These are phyloP conservation scores for Sclerotinia glacialis DNA, from an alignment of 2,329 filamentous ascomycete species.

Conservation along the genomic window DNA sequence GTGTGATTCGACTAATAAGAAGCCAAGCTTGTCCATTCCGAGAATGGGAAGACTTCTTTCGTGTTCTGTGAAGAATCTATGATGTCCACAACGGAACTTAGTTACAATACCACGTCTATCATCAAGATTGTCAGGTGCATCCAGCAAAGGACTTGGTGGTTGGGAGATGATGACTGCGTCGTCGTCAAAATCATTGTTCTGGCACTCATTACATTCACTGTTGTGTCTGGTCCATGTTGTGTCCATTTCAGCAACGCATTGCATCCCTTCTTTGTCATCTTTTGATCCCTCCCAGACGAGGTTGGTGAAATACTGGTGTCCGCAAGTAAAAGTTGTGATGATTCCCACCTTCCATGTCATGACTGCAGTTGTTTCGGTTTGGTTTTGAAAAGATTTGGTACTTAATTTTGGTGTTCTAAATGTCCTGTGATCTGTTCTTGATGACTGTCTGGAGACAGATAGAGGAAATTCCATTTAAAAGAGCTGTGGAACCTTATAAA, in stretches of 20 bases:
- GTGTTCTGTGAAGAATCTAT: background rate
- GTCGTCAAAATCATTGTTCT: no score
- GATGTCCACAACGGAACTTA: background rate
- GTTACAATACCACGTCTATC: background rate
- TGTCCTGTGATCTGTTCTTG: background rate
- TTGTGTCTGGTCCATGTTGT: background rate
- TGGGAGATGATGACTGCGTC: background rate
- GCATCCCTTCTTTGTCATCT: background rate
- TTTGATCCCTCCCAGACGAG: background rate
- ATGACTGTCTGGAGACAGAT: background rate
- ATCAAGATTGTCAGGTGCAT: background rate
- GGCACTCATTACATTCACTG: background rate
- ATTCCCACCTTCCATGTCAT: background rate
- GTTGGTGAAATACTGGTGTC: background rate
- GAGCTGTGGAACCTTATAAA: background rate
- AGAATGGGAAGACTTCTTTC: background rate
- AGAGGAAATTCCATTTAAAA: background rate
- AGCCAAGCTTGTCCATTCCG: background rate
- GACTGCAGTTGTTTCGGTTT: background rate
- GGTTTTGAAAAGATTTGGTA: background rate
- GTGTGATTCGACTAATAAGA: background rate
- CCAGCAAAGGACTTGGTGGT: background rate
- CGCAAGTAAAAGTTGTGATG: background rate
- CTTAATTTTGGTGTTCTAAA: background rate
- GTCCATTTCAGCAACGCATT: background rate